These are phyloP conservation scores for Silybum marianum DNA, from an alignment of 129 eudicot species.

Conservation along the genomic window DNA sequence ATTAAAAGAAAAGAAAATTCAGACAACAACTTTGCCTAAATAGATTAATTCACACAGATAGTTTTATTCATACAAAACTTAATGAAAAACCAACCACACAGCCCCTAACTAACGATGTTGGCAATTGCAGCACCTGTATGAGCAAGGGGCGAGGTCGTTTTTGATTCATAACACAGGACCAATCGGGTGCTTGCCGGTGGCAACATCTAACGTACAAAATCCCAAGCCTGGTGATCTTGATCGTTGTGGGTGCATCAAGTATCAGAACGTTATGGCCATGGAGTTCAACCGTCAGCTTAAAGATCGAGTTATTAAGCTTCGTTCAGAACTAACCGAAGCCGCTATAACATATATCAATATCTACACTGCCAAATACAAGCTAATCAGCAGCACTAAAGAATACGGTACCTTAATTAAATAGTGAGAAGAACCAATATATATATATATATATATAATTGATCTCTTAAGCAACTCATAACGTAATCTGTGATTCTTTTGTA, in stretches of 20 bases:
- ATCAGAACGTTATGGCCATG: conserved; percentile 52
- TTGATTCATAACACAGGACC: conserved; percentile 83
- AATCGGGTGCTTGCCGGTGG: conserved; percentile 63
- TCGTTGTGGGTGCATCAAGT: conserved; percentile 50
- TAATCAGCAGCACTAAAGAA: conserved; percentile 44
- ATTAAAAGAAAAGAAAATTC: too few relatives aligned
- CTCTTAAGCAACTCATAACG: background rate
- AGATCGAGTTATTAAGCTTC: conserved; percentile 41
- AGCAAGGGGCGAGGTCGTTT: conserved; percentile 64
- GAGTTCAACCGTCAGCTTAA: conserved; percentile 63
- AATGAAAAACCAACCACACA: too few relatives aligned
- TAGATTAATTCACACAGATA: too few relatives aligned
- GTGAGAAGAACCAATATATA: background rate
- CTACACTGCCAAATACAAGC: conserved; percentile 57
- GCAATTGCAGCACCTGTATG: conserved; percentile 52
- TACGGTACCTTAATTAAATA: conserved; percentile 35
- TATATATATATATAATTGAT: background rate
- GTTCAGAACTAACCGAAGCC: conserved; percentile 51
- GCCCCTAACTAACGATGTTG: background rate
- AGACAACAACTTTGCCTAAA: too few relatives aligned
- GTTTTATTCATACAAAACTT: too few relatives aligned
- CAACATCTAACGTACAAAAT: conserved; percentile 24
- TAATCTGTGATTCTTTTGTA: conserved; percentile 5
- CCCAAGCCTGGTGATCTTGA: conserved; percentile 62
- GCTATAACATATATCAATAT: conserved; percentile 66